phyloP scores from a whole-genome alignment of 176 grass and related monocot species.

The Paspalum vaginatum region DNA sequence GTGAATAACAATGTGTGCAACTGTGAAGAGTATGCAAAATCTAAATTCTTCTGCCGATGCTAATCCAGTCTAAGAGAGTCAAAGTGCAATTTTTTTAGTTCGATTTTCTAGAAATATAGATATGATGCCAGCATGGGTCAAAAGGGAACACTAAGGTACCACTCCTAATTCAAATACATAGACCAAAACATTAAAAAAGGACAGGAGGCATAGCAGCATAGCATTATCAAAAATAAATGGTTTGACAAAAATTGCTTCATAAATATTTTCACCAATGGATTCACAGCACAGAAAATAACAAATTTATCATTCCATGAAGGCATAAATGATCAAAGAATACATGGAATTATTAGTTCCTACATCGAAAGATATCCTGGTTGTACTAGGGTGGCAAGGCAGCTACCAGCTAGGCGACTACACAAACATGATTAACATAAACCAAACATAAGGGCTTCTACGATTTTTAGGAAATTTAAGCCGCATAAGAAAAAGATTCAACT shows the following conservation, averaged over 20 bases:
- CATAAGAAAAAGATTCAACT: no score
- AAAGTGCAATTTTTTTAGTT: not conserved
- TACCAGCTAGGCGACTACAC: no score
- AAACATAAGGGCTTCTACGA: no score
- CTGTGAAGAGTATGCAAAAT: conserved; percentile 13
- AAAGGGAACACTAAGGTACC: conserved; percentile 2
- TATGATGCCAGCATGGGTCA: conserved; percentile 10
- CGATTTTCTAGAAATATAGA: not conserved
- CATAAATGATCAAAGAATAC: conserved; percentile 15
- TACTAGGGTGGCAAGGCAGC: not conserved
- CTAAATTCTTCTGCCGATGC: not conserved
- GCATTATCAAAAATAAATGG: not conserved
- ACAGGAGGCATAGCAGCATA: not conserved
- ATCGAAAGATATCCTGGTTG: not conserved
- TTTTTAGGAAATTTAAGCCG: no score
- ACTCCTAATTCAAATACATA: conserved; percentile 1
- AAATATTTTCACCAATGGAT: not conserved
- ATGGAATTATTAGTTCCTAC: not conserved
- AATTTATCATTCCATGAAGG: not conserved
- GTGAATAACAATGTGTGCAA: not conserved
- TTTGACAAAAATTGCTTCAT: conserved; percentile 7
- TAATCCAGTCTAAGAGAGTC: conserved; percentile 19
- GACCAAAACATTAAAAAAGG: not conserved
- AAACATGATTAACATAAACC: no score
- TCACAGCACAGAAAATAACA: not conserved